These are phyloP conservation scores for Lagenidium sp. DNA, from an alignment of 352 stramenopile genomes.

Conservation along the genomic window DNA sequence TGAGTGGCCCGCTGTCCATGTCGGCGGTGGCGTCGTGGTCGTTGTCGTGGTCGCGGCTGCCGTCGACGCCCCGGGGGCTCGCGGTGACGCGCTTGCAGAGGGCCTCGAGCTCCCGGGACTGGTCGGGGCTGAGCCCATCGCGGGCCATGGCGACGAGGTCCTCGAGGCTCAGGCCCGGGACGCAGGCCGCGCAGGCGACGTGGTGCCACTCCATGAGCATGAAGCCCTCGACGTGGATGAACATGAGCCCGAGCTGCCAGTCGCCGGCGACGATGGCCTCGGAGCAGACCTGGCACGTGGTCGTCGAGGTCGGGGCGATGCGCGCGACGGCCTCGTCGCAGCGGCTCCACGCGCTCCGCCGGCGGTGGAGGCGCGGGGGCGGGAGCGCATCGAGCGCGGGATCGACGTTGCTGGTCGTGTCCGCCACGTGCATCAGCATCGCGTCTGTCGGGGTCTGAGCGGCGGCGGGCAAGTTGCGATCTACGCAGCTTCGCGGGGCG, in stretches of 20 bases:
- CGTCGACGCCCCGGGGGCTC: no score
- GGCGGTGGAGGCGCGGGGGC: constrained; percentile 30
- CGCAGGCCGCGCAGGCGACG: constrained; percentile 38
- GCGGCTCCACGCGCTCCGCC: constrained; percentile 59
- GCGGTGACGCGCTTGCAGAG: constrained; percentile 1
- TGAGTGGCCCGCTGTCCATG: no score
- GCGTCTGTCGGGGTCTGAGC: no score
- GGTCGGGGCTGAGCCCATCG: constrained; percentile 45
- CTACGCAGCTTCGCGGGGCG: no score
- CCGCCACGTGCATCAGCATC: no score
- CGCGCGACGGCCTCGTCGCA: constrained; percentile 75
- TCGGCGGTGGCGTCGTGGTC: no score
- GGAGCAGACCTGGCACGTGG: constrained; percentile 69
- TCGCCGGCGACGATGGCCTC: constrained; percentile 44
- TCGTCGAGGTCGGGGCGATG: constrained; percentile 60
- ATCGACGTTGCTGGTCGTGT: constrained; percentile 8
- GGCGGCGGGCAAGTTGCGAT: no score
- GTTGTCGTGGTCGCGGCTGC: no score
- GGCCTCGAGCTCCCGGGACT: constrained; percentile 43
- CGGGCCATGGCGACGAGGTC: constrained; percentile 52
- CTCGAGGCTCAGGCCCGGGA: constrained; percentile 37
- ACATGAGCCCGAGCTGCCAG: constrained; percentile 79
- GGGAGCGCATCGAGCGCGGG: constrained; percentile 14
- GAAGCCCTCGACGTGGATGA: constrained; percentile 79
- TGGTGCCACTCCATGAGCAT: constrained; percentile 87